Evolutionary conservation across 495 filamentous ascomycete genomes (phyloP).

Genomic region (Lasiosphaeria miniovina): DNA sequence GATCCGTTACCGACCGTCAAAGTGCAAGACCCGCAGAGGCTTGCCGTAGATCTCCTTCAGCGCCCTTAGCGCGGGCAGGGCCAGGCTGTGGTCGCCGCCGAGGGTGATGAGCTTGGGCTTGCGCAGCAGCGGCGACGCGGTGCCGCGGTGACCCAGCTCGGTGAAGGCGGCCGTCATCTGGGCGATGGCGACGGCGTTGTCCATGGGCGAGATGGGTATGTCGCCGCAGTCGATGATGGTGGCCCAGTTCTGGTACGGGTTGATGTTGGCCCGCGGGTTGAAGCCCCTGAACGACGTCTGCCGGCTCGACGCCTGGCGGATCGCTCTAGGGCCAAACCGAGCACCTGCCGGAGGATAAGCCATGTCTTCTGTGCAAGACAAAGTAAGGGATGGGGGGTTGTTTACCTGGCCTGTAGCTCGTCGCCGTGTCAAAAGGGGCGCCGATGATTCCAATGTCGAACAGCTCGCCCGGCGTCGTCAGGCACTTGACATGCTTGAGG

Average conservation of each 20-base stretch:
- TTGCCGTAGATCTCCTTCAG: conserved; percentile 66
- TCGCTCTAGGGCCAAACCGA: conserved; percentile 78
- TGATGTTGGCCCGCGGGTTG: conserved; percentile 73
- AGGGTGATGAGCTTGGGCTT: conserved; percentile 72
- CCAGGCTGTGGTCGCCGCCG: conserved; percentile 79
- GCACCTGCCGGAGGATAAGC: conserved; percentile 47
- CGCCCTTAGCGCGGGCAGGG: conserved; percentile 71
- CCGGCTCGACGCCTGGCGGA: conserved; percentile 71
- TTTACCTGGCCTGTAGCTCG: conserved; percentile 71
- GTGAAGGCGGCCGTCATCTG: conserved; percentile 77
- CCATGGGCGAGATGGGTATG: conserved; percentile 75
- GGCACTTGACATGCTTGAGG: conserved; percentile 68
- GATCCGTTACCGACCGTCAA: conserved; percentile 56
- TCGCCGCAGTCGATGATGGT: conserved; percentile 78
- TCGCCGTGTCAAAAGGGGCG: conserved; percentile 81
- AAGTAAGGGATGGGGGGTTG: not conserved
- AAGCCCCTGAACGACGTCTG: conserved; percentile 71
- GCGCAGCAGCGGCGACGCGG: conserved; percentile 23
- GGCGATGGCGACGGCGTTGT: conserved; percentile 68
- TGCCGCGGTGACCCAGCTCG: conserved; percentile 39
- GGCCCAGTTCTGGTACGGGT: conserved; percentile 73
- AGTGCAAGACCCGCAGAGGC: conserved; percentile 76
- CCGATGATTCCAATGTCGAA: conserved; percentile 83
- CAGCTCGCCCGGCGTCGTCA: conserved; percentile 59
- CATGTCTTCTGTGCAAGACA: not conserved